A percentile compares a stretch with the other conserved stretches of the same genome.
Conservation (phyloP, 495 filamentous ascomycete genomes). For the Parachaetomium inaequale region DNA sequence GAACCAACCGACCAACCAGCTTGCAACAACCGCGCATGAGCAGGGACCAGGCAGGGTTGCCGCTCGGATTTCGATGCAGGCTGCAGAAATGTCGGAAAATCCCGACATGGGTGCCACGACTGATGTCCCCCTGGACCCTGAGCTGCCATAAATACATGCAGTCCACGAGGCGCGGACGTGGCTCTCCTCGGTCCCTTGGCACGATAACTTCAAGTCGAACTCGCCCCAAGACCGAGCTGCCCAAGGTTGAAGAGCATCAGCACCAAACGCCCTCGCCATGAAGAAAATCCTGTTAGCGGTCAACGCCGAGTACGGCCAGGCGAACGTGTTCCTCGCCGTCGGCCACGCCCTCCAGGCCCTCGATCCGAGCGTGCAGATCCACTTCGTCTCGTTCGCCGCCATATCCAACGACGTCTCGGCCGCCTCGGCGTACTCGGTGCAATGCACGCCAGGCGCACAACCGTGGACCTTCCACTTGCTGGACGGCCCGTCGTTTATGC, state of each 20-base stretch:
- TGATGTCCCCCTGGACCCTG: too few relatives aligned
- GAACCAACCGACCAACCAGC: too few relatives aligned
- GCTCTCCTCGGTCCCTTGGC: too few relatives aligned
- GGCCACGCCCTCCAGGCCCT: slow-evolving; percentile 43
- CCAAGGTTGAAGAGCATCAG: neutral
- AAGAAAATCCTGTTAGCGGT: slow-evolving; percentile 26
- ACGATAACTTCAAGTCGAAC: too few relatives aligned
- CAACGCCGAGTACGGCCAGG: slow-evolving; percentile 40
- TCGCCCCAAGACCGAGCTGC: too few relatives aligned
- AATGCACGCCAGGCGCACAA: slow-evolving; percentile 10
- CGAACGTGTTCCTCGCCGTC: slow-evolving; percentile 39
- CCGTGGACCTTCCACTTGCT: slow-evolving; percentile 11
- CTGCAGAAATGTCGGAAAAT: too few relatives aligned
- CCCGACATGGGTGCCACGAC: too few relatives aligned
- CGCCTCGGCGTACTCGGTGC: slow-evolving; percentile 8
- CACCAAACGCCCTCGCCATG: slow-evolving; percentile 9
- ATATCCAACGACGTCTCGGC: slow-evolving; percentile 23
- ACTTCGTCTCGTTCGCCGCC: slow-evolving; percentile 46
- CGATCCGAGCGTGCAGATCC: slow-evolving; percentile 38
- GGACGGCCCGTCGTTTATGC: neutral
- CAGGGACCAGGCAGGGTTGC: too few relatives aligned
- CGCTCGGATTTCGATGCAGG: too few relatives aligned
- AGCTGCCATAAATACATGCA: too few relatives aligned
- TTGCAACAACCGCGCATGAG: too few relatives aligned
- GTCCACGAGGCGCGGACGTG: too few relatives aligned